A percentile compares a stretch with the other conserved stretches of the same genome.
Evolutionary conservation across 306 rosid genomes (phyloP).

Genomic region (Trifolium dubium): DNA sequence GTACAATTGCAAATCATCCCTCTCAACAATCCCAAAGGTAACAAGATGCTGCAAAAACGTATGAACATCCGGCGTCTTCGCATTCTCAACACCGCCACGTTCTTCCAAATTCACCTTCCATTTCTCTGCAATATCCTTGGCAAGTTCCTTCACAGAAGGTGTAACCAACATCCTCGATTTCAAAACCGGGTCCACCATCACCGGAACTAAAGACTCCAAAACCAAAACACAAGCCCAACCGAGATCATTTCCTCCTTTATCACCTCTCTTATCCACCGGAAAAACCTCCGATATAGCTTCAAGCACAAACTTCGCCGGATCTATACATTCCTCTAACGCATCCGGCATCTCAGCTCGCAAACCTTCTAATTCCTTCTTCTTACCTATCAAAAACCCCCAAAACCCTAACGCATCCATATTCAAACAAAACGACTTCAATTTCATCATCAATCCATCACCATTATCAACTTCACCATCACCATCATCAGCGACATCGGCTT

Average conservation of each 20-base stretch:
- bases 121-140: slow-evolving; percentile 77
- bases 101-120: slow-evolving; percentile 93
- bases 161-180: slow-evolving; percentile 86
- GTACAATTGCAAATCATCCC: slow-evolving; percentile 69
- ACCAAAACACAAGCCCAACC: slow-evolving; percentile 97
- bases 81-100: slow-evolving; percentile 91
- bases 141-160: slow-evolving; percentile 70
- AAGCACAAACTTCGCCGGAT: slow-evolving; percentile 87
- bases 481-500: neutral
- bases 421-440: slow-evolving; percentile 66
- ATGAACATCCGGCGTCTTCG: slow-evolving; percentile 93
- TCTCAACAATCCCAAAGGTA: slow-evolving; percentile 88
- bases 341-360: slow-evolving; percentile 72
- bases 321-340: slow-evolving; percentile 75
- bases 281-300: slow-evolving; percentile 92
- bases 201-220: slow-evolving; percentile 82
- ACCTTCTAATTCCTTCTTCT: slow-evolving; percentile 83
- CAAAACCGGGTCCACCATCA: slow-evolving; percentile 79
- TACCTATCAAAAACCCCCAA: slow-evolving; percentile 74
- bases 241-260: slow-evolving; percentile 68
- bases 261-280: slow-evolving; percentile 81
- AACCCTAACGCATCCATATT: slow-evolving; percentile 77
- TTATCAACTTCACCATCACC: slow-evolving; percentile 70
- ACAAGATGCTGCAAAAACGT: slow-evolving; percentile 95
- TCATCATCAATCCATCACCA: slow-evolving; percentile 64